Percentiles rank a stretch among this genome's conserved stretches.
Evolutionary conservation across 1,284 basidiomycete genomes (phyloP).

Genomic region (Leccinum subatratum): DNA sequence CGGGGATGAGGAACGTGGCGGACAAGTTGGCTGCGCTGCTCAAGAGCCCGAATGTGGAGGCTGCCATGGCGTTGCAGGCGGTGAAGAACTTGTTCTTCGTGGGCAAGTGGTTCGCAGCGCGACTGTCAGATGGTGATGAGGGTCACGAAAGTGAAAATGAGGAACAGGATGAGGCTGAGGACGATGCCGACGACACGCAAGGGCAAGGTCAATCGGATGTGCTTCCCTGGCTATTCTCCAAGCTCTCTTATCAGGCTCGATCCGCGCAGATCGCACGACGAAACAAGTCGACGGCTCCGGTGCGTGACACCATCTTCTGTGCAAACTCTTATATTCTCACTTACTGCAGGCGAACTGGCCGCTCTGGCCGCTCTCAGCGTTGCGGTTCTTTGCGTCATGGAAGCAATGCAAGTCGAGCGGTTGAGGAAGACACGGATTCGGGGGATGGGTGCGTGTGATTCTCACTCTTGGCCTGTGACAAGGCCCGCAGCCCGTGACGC

Average conservation of each 20-base stretch:
- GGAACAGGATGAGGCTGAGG: slow-evolving; percentile 16
- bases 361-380: slow-evolving; percentile 71
- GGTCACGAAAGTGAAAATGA: slow-evolving; percentile 3
- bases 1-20: slow-evolving; percentile 67
- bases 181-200: slow-evolving; percentile 23
- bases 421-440: slow-evolving; percentile 81
- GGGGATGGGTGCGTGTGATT: slow-evolving; percentile 58
- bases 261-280: slow-evolving; percentile 68
- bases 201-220: slow-evolving; percentile 45
- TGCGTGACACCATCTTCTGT: slow-evolving; percentile 23
- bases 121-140: slow-evolving; percentile 1
- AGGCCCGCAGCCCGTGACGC: too few relatives aligned
- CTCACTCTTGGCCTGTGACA: background rate
- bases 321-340: background rate
- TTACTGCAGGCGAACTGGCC: slow-evolving; percentile 61
- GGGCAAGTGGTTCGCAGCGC: slow-evolving; percentile 71
- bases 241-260: slow-evolving; percentile 83
- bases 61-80: slow-evolving; percentile 73
- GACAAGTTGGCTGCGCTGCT: slow-evolving; percentile 77
- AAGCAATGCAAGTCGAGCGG: slow-evolving; percentile 48
- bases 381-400: slow-evolving; percentile 92
- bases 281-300: slow-evolving; percentile 46
- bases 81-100: slow-evolving; percentile 95
- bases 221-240: slow-evolving; percentile 90
- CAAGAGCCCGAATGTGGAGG: slow-evolving; percentile 78